Evolutionary conservation across 305 asterid genomes (phyloP).

Genomic region (Rubia occidens): DNA sequence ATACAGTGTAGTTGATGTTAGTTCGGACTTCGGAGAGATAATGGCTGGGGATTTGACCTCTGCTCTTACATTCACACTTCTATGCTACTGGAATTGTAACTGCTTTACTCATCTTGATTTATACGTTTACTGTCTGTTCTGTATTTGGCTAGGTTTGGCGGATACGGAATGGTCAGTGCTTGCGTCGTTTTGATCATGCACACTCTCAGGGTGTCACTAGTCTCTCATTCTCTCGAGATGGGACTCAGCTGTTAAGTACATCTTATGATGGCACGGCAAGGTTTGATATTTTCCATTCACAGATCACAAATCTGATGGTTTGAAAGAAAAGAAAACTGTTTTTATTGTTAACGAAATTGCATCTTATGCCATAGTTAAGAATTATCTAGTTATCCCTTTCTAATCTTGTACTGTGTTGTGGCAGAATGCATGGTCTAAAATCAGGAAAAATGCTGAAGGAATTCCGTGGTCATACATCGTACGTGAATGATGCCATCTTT

Average conservation of each 20-base stretch:
- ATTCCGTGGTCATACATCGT: conserved; percentile 90
- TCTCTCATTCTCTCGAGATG: conserved; percentile 87
- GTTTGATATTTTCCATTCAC: conserved; percentile 25
- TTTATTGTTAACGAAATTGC: background rate
- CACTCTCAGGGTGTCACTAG: conserved; percentile 97
- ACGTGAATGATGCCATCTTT: conserved; percentile 85
- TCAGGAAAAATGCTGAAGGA: conserved; percentile 92
- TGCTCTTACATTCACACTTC: background rate
- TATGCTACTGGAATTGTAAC: background rate
- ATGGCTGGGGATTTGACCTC: background rate
- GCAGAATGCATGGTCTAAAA: conserved; percentile 82
- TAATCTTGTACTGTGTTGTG: conserved; percentile 13
- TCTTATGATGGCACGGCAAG: conserved; percentile 97
- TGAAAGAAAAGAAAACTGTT: background rate
- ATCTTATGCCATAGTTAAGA: background rate
- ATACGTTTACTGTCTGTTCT: background rate
- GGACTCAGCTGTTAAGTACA: conserved; percentile 80
- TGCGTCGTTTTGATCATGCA: conserved; percentile 95
- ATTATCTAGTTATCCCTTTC: background rate
- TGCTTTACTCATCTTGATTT: background rate
- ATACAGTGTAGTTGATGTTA: background rate
- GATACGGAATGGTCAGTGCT: conserved; percentile 89
- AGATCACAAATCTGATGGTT: background rate
- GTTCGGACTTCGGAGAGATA: background rate
- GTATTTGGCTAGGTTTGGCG: conserved; percentile 74